Percentiles rank a stretch among this genome's conserved stretches.
These are phyloP conservation scores for Xylaria arbuscula DNA, from an alignment of 2,329 filamentous ascomycete genomes.

Conservation along the genomic window DNA sequence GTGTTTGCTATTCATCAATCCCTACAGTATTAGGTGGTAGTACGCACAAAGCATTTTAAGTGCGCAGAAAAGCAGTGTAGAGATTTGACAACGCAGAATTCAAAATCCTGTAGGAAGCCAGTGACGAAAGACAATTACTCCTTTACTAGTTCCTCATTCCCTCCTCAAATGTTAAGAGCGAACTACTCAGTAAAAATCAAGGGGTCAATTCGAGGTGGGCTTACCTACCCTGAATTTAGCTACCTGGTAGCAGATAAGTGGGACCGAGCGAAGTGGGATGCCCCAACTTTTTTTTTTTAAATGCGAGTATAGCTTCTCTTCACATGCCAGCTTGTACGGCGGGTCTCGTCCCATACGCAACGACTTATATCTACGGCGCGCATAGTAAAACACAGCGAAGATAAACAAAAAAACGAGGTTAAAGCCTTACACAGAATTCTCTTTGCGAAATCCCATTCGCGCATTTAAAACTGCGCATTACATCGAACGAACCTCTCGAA, in stretches of 20 bases:
- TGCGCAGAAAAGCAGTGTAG: neutral
- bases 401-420: neutral
- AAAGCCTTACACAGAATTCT: no score
- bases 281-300: conserved; percentile 22
- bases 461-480: neutral
- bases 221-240: neutral
- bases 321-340: neutral
- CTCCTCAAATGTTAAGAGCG: neutral
- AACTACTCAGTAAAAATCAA: neutral
- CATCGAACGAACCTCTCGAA: neutral
- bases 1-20: neutral
- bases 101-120: no score
- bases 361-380: neutral
- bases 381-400: neutral
- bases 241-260: conserved; percentile 22
- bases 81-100: neutral
- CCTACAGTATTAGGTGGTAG: neutral
- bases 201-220: neutral
- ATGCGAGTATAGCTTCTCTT: neutral
- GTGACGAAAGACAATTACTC: neutral
- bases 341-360: neutral
- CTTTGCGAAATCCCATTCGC: neutral
- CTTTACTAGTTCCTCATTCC: neutral
- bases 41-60: neutral
- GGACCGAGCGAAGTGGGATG: conserved; percentile 23